Evolutionary conservation across 495 filamentous ascomycete species (phyloP), one percentile per base, ranked within the genome.

Genomic region (Aspergillus egyptiacus): DNA sequence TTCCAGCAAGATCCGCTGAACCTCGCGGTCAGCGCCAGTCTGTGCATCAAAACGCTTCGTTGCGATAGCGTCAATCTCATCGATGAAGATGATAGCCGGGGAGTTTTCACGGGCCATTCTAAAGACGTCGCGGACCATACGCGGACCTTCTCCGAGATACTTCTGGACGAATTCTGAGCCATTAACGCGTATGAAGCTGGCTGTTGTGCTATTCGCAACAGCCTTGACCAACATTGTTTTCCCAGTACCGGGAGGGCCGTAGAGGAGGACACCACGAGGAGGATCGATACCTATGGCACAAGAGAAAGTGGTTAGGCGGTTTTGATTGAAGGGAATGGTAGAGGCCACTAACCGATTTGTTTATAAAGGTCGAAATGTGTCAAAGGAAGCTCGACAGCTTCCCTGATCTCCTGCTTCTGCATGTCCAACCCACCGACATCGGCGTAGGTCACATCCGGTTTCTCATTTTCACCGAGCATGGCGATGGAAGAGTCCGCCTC

Each of bases 191-290:
- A 98, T 98, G 70, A 98, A 98, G 68, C 85, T 95, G 54, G 94
- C 94, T 14, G 93, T 97, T 28, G 93, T 98, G 57, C 88, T 94
- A 71, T 98, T 96, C 46, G 93, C 93, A 37, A 98, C 93, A 14
- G 93, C 93, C 71, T 97, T 96, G 59, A 97, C 93, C 53, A 98
- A 74, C 90, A 98, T 97, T 17, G 93, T 98, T 77, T 98, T 98
- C 54, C 93, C 93, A 3, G 93, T 97, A 59, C 93, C 93, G 0
- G 93, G 93, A 22, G 93, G 94, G 1, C 93, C 93, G 66, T 96
- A 98, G 10, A 98, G 80, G 28, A 98, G 76, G 28, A 98, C 93
- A 67, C 93, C 93, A 49, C 94, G 88, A 30, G 93, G 93, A 23
- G 94, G 93, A 64, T 97, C 93, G 64, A 98, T 98, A 69, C 91